Evolutionary conservation across 768 basidiomycete genomes (phyloP).

Genomic region (Dioszegia hungarica): DNA sequence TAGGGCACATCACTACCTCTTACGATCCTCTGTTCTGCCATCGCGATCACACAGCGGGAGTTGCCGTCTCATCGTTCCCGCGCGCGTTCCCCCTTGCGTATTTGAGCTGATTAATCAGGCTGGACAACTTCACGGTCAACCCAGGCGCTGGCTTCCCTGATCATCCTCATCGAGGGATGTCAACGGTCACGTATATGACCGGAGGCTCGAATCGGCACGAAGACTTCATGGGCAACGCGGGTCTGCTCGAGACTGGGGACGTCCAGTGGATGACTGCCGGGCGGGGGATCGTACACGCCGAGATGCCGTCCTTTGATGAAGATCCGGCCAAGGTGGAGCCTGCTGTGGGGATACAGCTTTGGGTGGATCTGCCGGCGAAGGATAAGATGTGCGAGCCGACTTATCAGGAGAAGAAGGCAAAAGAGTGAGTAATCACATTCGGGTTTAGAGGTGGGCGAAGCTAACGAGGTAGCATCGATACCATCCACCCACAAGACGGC

Average conservation of each 20-base stretch:
- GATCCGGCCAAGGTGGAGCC: constrained; percentile 57
- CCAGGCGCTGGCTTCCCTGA: constrained; percentile 66
- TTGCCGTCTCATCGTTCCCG: too few relatives aligned
- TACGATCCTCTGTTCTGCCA: too few relatives aligned
- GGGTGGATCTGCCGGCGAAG: constrained; percentile 51
- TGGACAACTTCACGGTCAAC: constrained; percentile 68
- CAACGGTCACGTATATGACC: constrained; percentile 70
- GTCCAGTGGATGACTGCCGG: constrained; percentile 81
- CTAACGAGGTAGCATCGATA: constrained; percentile 54
- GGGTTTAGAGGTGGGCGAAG: neutral
- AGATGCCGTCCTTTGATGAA: constrained; percentile 73
- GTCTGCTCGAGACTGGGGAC: constrained; percentile 60
- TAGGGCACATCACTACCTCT: too few relatives aligned
- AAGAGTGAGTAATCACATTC: constrained; percentile 33
- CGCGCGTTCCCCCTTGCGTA: too few relatives aligned
- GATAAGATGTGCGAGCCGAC: constrained; percentile 66
- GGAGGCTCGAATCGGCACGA: constrained; percentile 82
- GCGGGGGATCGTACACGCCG: constrained; percentile 41
- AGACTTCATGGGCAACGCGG: constrained; percentile 65
- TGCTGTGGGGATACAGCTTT: constrained; percentile 75
- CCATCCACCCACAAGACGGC: constrained; percentile 31
- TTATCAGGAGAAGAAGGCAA: constrained; percentile 46
- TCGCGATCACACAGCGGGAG: too few relatives aligned
- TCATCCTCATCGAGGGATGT: constrained; percentile 60
- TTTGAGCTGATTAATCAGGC: too few relatives aligned